Conservation (phyloP, 1,284 basidiomycete genomes). For the Hortiboletus rubellus region DNA sequence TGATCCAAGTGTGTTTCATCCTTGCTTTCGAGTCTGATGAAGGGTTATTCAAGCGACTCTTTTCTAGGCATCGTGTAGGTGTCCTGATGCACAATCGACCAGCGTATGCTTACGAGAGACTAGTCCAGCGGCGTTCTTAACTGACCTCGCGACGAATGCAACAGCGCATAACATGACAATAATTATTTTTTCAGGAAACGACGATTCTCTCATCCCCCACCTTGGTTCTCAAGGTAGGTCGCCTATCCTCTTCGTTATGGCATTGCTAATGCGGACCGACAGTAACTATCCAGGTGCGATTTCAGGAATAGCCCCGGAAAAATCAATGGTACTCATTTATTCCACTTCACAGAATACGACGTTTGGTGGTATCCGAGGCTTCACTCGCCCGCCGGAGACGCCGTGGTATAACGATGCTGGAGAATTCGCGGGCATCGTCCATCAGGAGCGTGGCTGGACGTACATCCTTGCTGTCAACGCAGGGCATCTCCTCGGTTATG, state of each 20-base stretch:
- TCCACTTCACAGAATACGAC: slow-evolving; percentile 58
- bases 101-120: slow-evolving; percentile 11
- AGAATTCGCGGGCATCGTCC: slow-evolving; percentile 63
- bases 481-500: slow-evolving; percentile 57
- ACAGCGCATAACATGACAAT: slow-evolving; percentile 49
- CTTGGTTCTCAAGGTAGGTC: slow-evolving; percentile 60
- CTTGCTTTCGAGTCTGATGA: background rate
- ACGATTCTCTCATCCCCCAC: slow-evolving; percentile 65
- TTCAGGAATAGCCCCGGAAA: background rate
- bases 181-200: slow-evolving; percentile 66
- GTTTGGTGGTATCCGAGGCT: slow-evolving; percentile 72
- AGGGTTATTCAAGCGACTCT: slow-evolving; percentile 2
- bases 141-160: slow-evolving; percentile 63
- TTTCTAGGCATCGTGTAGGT: slow-evolving; percentile 50
- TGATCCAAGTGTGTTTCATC: slow-evolving; percentile 47
- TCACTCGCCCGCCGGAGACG: slow-evolving; percentile 63
- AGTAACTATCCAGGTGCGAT: slow-evolving; percentile 63
- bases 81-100: background rate
- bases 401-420: slow-evolving; percentile 61
- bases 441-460: slow-evolving; percentile 70
- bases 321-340: background rate
- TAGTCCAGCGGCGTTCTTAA: slow-evolving; percentile 64
- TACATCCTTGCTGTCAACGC: slow-evolving; percentile 59
- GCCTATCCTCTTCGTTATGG: background rate
- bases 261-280: slow-evolving; percentile 11